phyloP scores from a whole-genome alignment of 2,329 filamentous ascomycete species.

The Alternaria sp. region DNA sequence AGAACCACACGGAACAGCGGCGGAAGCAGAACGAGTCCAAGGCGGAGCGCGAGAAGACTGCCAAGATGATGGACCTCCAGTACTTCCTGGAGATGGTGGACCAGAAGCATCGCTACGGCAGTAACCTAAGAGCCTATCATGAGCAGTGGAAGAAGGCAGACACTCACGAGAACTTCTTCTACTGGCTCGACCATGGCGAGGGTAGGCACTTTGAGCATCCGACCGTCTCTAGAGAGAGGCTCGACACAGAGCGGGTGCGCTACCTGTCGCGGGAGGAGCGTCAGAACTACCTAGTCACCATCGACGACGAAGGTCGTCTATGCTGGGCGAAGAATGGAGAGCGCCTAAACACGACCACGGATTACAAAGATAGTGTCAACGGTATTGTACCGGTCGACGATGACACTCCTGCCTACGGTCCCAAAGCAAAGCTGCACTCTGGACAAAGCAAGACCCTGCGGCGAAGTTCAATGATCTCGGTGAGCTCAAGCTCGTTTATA shows the following conservation, averaged over 20 bases:
- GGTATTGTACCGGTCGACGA: constrained; percentile 59
- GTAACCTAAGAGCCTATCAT: constrained; percentile 82
- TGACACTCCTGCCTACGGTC: constrained; percentile 50
- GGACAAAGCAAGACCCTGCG: constrained; percentile 32
- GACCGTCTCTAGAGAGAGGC: constrained; percentile 72
- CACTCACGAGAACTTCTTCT: constrained; percentile 89
- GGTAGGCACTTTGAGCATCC: constrained; percentile 74
- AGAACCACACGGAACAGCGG: constrained; percentile 43
- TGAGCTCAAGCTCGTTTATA: constrained; percentile 46
- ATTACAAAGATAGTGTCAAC: constrained; percentile 79
- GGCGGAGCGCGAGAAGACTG: constrained; percentile 66
- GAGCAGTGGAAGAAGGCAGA: constrained; percentile 79
- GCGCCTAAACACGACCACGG: constrained; percentile 75
- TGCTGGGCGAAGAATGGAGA: constrained; percentile 85
- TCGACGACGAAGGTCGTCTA: constrained; percentile 77
- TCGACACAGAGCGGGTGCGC: constrained; percentile 80
- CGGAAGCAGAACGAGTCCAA: constrained; percentile 58
- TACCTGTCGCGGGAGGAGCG: constrained; percentile 86
- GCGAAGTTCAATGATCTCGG: constrained; percentile 32
- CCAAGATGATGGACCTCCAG: constrained; percentile 82
- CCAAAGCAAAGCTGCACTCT: constrained; percentile 31
- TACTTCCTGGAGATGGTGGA: constrained; percentile 90
- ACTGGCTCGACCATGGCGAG: constrained; percentile 86
- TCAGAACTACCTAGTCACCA: constrained; percentile 77
- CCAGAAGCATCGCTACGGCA: constrained; percentile 84